A percentile compares a stretch with the other conserved stretches of the same genome.
Conservation (phyloP, 805 yeast species). For the Myxozyma kluyveri region DNA sequence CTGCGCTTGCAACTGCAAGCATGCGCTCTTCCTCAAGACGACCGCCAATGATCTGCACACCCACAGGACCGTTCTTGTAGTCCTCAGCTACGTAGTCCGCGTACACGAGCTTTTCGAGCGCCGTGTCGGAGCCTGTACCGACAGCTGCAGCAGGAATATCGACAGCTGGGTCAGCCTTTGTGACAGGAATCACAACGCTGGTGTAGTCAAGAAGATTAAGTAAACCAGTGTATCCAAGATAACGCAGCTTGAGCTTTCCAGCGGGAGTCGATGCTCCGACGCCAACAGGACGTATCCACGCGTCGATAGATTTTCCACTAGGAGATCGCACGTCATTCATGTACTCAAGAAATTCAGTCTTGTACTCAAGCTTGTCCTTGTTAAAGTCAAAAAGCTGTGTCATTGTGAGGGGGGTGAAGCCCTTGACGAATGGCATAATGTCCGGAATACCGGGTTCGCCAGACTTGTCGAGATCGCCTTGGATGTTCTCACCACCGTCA, state of each 20-base stretch:
- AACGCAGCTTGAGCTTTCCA: slow-evolving; percentile 26
- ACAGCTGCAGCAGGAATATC: slow-evolving; percentile 27
- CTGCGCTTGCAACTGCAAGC: slow-evolving; percentile 35
- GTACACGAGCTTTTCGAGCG: slow-evolving; percentile 20
- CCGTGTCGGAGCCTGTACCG: slow-evolving; percentile 18
- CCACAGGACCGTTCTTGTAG: slow-evolving; percentile 53
- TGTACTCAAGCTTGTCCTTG: slow-evolving; percentile 30
- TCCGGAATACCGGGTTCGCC: slow-evolving; percentile 31
- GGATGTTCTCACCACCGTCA: slow-evolving; percentile 29
- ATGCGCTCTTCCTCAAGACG: slow-evolving; percentile 60
- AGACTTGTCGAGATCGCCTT: slow-evolving; percentile 25
- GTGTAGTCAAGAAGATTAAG: slow-evolving; percentile 47
- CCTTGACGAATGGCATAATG: slow-evolving; percentile 23
- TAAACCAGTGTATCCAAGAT: slow-evolving; percentile 40
- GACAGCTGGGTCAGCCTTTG: slow-evolving; percentile 42
- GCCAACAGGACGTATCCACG: slow-evolving; percentile 42
- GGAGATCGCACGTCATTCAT: slow-evolving; percentile 25
- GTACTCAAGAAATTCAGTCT: slow-evolving; percentile 27
- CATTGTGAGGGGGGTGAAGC: slow-evolving; percentile 21
- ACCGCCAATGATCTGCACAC: slow-evolving; percentile 54
- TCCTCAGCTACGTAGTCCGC: slow-evolving; percentile 45
- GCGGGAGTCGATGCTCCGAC: slow-evolving; percentile 25
- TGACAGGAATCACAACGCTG: slow-evolving; percentile 47
- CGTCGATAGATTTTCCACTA: slow-evolving; percentile 45
- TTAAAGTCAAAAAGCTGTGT: slow-evolving; percentile 18